Base-by-base conservation (phyloP, 164 flowering plant species). In the Stephania cephalantha region DNA sequence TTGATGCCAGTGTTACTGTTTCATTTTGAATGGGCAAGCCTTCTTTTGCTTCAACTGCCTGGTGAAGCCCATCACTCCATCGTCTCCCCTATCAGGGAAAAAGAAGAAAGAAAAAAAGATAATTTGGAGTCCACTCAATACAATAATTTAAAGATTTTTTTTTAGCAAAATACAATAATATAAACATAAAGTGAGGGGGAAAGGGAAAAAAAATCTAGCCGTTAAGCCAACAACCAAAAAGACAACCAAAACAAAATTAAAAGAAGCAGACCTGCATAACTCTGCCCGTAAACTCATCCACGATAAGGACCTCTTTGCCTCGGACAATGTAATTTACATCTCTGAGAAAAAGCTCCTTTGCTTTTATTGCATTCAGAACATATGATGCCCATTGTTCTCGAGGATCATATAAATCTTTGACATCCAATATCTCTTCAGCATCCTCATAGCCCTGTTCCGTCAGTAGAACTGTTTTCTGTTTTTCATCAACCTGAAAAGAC, bases 41-140 rank as follows among this genome's bases (percentile, higher is more conserved):
- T 86, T 96, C 99, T 87, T 96, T 96, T 80, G 99, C 99, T 88
- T 96, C 99, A 79, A 96, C 98, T 46, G 99, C 99, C 85, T 96
- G 99, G 82, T 96, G 99, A 83, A 96, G 98, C 70, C 98, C 99
- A 86, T 96, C 99, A 85, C 97, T 93, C 99, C 99, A 96, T 79
- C 99, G 83, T 76, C 98, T 88, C 63, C 98, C 98, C 99, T 93
- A 81, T 70, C 74, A 73, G 20, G 42, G 42, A 35, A 35, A 35
- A 35, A 35, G 42, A 35, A 35, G 42, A 35, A 35, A 35, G 42
- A 35, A 35, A 70, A 7, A 80, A 3, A 53, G 31, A 71, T 48
- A 42, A 64, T 31, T 18, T 30, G 22, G 35, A 50, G 30, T 71
- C 17, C 74, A 46, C 17, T 46, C 22, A 44, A 18, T 44, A 31